These are phyloP conservation scores for Backusella westeae DNA, from an alignment of 192 early-diverging fungal species.

Conservation along the genomic window DNA sequence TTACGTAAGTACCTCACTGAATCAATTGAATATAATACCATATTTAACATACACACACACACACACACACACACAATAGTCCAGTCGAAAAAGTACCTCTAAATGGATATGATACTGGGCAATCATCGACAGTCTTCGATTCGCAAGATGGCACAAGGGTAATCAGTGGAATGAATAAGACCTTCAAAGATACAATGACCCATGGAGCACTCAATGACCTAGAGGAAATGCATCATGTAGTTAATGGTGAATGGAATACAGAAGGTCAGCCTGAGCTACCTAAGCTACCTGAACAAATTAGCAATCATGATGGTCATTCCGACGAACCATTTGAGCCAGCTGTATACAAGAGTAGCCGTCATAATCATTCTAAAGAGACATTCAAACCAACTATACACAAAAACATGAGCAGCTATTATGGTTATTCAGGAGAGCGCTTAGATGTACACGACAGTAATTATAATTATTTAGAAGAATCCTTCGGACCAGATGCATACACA, in stretches of 20 bases:
- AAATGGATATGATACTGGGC: neutral
- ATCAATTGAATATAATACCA: neutral
- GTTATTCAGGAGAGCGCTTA: too few species aligned
- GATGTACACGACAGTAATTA: too few species aligned
- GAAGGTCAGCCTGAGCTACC: neutral
- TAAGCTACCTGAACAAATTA: neutral
- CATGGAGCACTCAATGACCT: conserved; percentile 6
- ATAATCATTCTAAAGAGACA: neutral
- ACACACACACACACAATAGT: neutral
- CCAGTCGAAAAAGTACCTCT: neutral
- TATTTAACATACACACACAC: neutral
- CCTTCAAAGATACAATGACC: conserved; percentile 5
- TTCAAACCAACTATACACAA: too few species aligned
- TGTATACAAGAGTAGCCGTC: neutral
- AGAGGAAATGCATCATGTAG: neutral
- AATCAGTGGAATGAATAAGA: neutral
- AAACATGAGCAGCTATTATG: too few species aligned
- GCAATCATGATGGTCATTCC: neutral
- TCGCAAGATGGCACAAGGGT: neutral
- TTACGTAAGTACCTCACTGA: conserved; percentile 9
- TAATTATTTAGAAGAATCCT: too few species aligned
- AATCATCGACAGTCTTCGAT: neutral
- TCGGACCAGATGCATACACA: too few species aligned
- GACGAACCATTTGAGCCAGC: neutral
- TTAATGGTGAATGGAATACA: neutral